Evolutionary conservation across 495 filamentous ascomycete genomes (phyloP), one percentile per base, ranked within the genome.

Genomic region (Xylaria telfairii): DNA sequence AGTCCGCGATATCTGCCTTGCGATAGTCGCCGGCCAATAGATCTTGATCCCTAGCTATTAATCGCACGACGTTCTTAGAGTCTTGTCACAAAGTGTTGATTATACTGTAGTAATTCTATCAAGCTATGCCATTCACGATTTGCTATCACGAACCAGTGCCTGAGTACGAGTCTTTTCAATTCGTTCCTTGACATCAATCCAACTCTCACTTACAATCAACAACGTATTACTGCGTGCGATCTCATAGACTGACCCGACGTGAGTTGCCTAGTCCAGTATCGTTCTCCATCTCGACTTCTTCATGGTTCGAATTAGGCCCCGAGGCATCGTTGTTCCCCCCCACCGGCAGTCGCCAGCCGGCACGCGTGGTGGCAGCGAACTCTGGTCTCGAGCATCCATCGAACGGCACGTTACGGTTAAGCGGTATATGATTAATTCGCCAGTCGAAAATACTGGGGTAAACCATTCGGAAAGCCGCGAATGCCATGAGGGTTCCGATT

Each of bases 401-500:
- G 39, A 78, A 78, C 26, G 73, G 68, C 47, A 69, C 56, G 26
- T 65, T 71, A 21, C 73, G 71, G 37, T 74, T 77, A 26, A 84
- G 76, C 13, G 82, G 81, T 39, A 84, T 78, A 60, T 83, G 82
- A 54, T 84, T 84, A 65, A 78, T 75, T 17, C 82, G 74, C 78
- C 79, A 84, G 66, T 84, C 79, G 75, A 78, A 84, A 28, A 83
- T 64, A n/a, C 73, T 76, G 0, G 82, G 82, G 37, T 81, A 85
- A 21, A 81, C 78, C 77, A 80, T 53, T 15, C 69, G 62, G 34
- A 60, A 86, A 13, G 74, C 70, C 15, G 79, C 75, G 42, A 83
- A 69, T 19, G 84, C 81, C 28, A 84, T 74, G 30, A 82, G 44
- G 1, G 76, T 77, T 9, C 85, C 85, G 54, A 87, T 86, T 0